Percentiles rank a stretch among this genome's conserved stretches.
Conservation (phyloP, 257 asterid species). For the Solanum neorickii region DNA sequence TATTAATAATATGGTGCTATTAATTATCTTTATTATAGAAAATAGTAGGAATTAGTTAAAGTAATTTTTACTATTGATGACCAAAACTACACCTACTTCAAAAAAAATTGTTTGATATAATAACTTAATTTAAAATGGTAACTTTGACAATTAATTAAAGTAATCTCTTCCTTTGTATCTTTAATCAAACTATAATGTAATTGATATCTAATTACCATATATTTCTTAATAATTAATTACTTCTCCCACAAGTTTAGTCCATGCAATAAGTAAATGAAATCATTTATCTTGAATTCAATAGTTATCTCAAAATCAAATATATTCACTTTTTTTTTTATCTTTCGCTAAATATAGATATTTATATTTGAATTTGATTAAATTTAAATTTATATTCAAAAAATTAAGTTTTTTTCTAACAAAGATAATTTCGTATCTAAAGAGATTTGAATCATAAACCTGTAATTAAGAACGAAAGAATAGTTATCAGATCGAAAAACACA, state of each 20-base stretch:
- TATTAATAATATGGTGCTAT: no score
- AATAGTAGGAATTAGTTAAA: background rate
- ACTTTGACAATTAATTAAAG: background rate
- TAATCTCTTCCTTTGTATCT: background rate
- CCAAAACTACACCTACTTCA: background rate
- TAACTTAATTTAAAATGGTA: background rate
- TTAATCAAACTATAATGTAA: background rate
- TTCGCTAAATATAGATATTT: accelerated
- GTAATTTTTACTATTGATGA: background rate
- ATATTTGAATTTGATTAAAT: no score
- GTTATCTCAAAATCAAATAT: background rate
- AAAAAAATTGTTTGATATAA: background rate
- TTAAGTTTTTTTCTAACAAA: no score
- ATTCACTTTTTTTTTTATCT: background rate
- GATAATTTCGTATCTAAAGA: no score
- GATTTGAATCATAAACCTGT: accelerated
- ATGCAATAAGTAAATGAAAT: background rate
- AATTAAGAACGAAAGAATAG: no score
- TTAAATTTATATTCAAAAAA: no score
- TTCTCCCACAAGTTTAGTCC: background rate
- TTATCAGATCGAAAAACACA: background rate
- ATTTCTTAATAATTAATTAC: background rate
- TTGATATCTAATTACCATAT: background rate
- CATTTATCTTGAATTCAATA: background rate
- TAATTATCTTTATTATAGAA: background rate